Percentiles rank a stretch among this genome's conserved stretches.
Evolutionary conservation across 805 yeast species (phyloP).

Genomic region (Pichia heedii): DNA sequence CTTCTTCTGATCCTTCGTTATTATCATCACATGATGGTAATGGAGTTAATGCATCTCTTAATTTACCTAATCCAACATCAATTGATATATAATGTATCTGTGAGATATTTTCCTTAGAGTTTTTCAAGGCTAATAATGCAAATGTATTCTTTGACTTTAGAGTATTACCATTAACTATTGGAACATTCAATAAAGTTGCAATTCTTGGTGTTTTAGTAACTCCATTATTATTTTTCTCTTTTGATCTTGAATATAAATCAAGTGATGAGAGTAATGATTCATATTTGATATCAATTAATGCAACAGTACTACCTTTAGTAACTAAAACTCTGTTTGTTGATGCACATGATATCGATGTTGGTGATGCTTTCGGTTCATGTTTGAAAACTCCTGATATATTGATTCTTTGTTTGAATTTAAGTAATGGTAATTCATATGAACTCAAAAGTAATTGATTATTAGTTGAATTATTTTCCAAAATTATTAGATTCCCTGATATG

Average conservation of each 20-base stretch:
- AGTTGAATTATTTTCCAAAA: slow-evolving; percentile 12
- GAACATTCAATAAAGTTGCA: slow-evolving; percentile 25
- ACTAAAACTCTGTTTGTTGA: slow-evolving; percentile 40
- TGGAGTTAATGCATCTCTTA: slow-evolving; percentile 63
- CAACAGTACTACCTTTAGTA: slow-evolving; percentile 31
- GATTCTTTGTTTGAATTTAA: slow-evolving; percentile 24
- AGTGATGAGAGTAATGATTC: slow-evolving; percentile 28
- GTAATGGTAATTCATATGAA: slow-evolving; percentile 25
- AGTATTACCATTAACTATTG: slow-evolving; percentile 35
- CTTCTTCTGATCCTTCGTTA: neutral
- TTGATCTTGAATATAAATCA: slow-evolving; percentile 25
- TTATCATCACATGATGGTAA: slow-evolving; percentile 25
- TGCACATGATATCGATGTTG: slow-evolving; percentile 31
- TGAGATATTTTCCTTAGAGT: slow-evolving; percentile 34
- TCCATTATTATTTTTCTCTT: slow-evolving; percentile 8
- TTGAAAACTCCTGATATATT: slow-evolving; percentile 16
- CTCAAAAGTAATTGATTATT: slow-evolving; percentile 11
- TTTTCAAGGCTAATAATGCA: slow-evolving; percentile 33
- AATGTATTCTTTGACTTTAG: slow-evolving; percentile 32
- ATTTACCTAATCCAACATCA: slow-evolving; percentile 57
- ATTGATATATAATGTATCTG: slow-evolving; percentile 38
- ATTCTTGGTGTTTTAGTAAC: slow-evolving; percentile 19
- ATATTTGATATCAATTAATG: slow-evolving; percentile 37
- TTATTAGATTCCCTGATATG: slow-evolving; percentile 23
- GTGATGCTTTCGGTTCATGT: slow-evolving; percentile 20